A percentile compares a stretch with the other conserved stretches of the same genome.
These are phyloP conservation scores for Scedosporium apiospermum DNA, from an alignment of 2,329 filamentous ascomycete genomes.

Conservation along the genomic window DNA sequence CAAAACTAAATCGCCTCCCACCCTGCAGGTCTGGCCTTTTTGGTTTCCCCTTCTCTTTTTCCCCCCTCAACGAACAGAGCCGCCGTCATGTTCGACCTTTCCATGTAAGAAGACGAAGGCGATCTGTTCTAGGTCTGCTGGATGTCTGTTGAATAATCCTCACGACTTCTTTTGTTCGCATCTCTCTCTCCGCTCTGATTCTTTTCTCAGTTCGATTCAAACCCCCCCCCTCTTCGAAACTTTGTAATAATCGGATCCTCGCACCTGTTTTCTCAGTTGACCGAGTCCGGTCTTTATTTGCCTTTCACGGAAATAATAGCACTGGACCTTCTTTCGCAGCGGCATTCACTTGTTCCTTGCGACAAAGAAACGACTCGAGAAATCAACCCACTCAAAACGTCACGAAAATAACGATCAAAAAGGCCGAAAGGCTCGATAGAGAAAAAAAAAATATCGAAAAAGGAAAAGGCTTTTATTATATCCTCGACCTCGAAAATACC, in stretches of 20 bases:
- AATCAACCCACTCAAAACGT: neutral
- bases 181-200: neutral
- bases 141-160: slow-evolving; percentile 6
- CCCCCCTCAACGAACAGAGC: slow-evolving; percentile 5
- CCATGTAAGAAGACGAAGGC: slow-evolving; percentile 7
- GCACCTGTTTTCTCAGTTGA: neutral
- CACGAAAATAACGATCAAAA: slow-evolving; percentile 2
- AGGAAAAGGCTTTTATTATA: neutral
- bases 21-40: neutral
- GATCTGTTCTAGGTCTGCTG: slow-evolving; percentile 7
- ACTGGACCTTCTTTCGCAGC: slow-evolving; percentile 4
- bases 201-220: neutral
- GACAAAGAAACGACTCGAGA: slow-evolving; percentile 2
- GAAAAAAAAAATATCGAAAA: neutral
- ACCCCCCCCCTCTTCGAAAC: neutral
- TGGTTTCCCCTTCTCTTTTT: neutral
- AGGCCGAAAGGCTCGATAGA: neutral
- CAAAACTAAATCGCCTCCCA: slow-evolving; percentile 7
- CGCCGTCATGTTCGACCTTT: slow-evolving; percentile 5
- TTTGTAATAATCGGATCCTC: slow-evolving; percentile 5
- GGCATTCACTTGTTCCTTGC: slow-evolving; percentile 10
- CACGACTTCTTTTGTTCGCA: neutral
- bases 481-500: neutral
- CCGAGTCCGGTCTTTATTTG: neutral
- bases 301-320: neutral